These are phyloP conservation scores for Verticillium nubilum DNA, from an alignment of 2,329 filamentous ascomycete genomes.

Conservation along the genomic window DNA sequence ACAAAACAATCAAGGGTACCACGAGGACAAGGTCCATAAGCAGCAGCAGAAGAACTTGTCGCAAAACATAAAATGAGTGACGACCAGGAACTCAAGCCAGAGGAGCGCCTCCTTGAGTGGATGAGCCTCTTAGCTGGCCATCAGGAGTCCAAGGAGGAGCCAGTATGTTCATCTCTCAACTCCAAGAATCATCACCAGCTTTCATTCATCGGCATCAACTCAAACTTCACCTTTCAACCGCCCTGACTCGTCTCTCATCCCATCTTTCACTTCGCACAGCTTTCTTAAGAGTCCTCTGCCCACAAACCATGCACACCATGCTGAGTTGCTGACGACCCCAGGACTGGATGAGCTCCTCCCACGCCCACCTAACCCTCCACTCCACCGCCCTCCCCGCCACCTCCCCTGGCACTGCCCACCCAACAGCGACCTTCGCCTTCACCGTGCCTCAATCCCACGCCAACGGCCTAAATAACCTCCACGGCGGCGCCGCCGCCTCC, in stretches of 20 bases:
- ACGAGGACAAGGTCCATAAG: not conserved
- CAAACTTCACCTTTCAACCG: not conserved
- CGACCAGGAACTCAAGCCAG: not conserved
- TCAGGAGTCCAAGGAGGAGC: not conserved
- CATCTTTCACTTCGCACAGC: not conserved
- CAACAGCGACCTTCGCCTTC: slow-evolving; percentile 36
- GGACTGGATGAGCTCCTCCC: not conserved
- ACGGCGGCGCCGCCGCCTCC: slow-evolving; percentile 59
- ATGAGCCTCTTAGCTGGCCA: not conserved
- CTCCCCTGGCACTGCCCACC: not conserved
- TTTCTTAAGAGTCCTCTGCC: too few species aligned
- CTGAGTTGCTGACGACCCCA: not conserved
- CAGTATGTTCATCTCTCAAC: not conserved
- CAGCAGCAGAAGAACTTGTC: not conserved
- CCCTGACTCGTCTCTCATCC: not conserved
- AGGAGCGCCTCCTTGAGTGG: not conserved
- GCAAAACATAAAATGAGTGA: not conserved
- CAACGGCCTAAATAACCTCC: slow-evolving; percentile 50
- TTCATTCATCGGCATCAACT: not conserved
- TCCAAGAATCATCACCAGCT: not conserved
- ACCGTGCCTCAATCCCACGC: slow-evolving; percentile 44
- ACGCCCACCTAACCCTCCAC: not conserved
- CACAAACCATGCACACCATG: too few species aligned
- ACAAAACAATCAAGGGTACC: not conserved
- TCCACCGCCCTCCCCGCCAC: not conserved